These are phyloP conservation scores for Mycena indigotica DNA, from an alignment of 768 basidiomycete genomes.

Conservation along the genomic window DNA sequence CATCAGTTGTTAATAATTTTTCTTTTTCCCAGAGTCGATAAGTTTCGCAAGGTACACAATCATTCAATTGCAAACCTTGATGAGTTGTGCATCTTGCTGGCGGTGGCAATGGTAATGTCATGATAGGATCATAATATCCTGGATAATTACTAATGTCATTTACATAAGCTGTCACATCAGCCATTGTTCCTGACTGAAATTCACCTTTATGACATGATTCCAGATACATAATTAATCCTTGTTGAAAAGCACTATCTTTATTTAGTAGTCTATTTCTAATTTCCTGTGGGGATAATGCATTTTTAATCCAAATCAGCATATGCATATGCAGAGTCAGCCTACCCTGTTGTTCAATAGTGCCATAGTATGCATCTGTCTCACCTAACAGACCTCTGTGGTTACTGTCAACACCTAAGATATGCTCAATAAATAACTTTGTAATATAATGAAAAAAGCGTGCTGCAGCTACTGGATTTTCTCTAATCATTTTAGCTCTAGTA, in stretches of 20 bases:
- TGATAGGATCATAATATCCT: conserved; percentile 26
- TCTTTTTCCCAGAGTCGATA: conserved; percentile 21
- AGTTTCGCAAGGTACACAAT: conserved; percentile 17
- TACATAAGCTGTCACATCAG: conserved; percentile 13
- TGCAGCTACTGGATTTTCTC: conserved; percentile 31
- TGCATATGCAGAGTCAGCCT: conserved; percentile 39
- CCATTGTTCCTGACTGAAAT: conserved; percentile 27
- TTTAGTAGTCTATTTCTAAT: conserved; percentile 30
- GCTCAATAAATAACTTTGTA: conserved; percentile 32
- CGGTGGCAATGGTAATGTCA: conserved; percentile 27
- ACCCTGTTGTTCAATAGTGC: conserved; percentile 44
- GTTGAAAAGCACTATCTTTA: conserved; percentile 28
- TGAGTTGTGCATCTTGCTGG: conserved; percentile 7
- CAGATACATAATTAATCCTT: conserved; percentile 32
- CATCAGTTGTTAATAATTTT: conserved; percentile 29
- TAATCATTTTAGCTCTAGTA: conserved; percentile 10
- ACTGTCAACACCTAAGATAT: conserved; percentile 28
- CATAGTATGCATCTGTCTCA: conserved; percentile 35
- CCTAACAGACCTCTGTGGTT: conserved; percentile 33
- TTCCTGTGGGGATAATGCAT: conserved; percentile 31
- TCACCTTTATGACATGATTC: conserved; percentile 36
- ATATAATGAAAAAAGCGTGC: conserved; percentile 37
- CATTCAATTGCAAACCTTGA: conserved; percentile 21
- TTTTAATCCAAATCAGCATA: conserved; percentile 37
- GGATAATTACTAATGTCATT: background rate